These are phyloP conservation scores for Mycena metata DNA, from an alignment of 768 basidiomycete species.

Conservation along the genomic window DNA sequence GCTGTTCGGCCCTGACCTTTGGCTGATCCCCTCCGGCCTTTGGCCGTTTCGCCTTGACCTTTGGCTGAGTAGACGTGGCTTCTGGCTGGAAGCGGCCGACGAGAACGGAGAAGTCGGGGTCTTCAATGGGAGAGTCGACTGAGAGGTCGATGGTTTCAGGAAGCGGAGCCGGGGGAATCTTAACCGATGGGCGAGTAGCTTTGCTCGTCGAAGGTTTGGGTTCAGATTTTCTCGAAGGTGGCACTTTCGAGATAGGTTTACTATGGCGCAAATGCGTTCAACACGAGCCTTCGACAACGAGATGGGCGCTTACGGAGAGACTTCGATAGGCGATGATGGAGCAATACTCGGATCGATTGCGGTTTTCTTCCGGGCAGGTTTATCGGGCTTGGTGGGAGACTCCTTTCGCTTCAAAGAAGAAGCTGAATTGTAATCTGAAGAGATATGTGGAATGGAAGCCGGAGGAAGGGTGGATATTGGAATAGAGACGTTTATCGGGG, in stretches of 20 bases:
- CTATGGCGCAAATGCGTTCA: constrained; percentile 7
- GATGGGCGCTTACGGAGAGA: constrained; percentile 9
- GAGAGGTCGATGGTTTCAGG: constrained; percentile 34
- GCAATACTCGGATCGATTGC: constrained; percentile 21
- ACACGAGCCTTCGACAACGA: neutral
- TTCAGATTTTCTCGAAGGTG: constrained; percentile 27
- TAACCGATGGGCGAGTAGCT: constrained; percentile 10
- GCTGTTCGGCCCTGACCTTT: no score
- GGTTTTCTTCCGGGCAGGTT: constrained; percentile 28
- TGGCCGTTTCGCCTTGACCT: constrained; percentile 33
- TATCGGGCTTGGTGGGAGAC: constrained; percentile 23
- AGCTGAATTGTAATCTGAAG: constrained; percentile 1
- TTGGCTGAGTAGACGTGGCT: constrained; percentile 31
- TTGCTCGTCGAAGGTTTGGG: constrained; percentile 15
- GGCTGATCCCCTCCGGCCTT: no score
- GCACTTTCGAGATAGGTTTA: constrained; percentile 11
- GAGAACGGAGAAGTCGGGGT: constrained; percentile 36
- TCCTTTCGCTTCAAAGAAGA: constrained; percentile 30
- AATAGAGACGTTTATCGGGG: neutral
- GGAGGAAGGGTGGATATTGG: neutral
- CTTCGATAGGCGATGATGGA: constrained; percentile 33
- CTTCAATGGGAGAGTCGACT: constrained; percentile 33
- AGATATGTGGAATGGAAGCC: constrained; percentile 10
- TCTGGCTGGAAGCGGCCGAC: constrained; percentile 35
- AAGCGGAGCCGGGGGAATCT: constrained; percentile 17